These are phyloP conservation scores for Termitomyces sp. DNA, from an alignment of 768 basidiomycete genomes.

Conservation along the genomic window DNA sequence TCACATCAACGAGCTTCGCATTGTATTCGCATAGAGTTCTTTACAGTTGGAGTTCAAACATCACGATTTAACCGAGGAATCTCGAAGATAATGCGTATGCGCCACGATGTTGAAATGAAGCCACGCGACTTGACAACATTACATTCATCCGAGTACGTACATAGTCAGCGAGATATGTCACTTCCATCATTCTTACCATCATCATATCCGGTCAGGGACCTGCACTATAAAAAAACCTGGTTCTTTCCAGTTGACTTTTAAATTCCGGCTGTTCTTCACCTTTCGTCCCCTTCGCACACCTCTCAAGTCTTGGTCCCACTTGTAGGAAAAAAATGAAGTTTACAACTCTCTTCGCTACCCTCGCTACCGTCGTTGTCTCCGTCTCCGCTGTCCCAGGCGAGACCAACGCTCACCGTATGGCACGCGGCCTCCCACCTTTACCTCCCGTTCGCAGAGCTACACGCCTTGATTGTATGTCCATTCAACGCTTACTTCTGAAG, in stretches of 20 bases:
- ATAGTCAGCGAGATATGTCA: constrained; percentile 12
- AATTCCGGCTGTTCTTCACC: constrained; percentile 7
- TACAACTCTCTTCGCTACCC: constrained; percentile 29
- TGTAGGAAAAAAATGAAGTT: constrained; percentile 35
- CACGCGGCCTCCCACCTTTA: constrained; percentile 45
- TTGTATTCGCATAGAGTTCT: too few relatives aligned
- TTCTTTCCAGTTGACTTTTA: background rate
- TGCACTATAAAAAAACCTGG: constrained; percentile 6
- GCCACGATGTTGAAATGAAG: constrained; percentile 5
- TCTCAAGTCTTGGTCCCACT: constrained; percentile 10
- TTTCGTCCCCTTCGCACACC: constrained; percentile 7
- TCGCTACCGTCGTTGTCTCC: constrained; percentile 29
- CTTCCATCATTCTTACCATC: constrained; percentile 9
- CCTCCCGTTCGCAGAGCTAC: constrained; percentile 37
- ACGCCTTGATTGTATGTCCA: constrained; percentile 24
- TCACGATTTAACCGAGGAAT: background rate
- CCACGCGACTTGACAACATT: background rate
- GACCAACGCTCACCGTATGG: constrained; percentile 46
- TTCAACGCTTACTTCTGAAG: too few relatives aligned
- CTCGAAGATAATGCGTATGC: background rate
- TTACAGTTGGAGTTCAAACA: background rate
- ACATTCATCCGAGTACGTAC: constrained; percentile 8
- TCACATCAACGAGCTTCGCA: background rate
- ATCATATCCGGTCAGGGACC: constrained; percentile 4
- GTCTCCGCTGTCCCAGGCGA: constrained; percentile 31